Base-by-base conservation (phyloP, 805 yeast species). In the Ogataea allantospora region DNA sequence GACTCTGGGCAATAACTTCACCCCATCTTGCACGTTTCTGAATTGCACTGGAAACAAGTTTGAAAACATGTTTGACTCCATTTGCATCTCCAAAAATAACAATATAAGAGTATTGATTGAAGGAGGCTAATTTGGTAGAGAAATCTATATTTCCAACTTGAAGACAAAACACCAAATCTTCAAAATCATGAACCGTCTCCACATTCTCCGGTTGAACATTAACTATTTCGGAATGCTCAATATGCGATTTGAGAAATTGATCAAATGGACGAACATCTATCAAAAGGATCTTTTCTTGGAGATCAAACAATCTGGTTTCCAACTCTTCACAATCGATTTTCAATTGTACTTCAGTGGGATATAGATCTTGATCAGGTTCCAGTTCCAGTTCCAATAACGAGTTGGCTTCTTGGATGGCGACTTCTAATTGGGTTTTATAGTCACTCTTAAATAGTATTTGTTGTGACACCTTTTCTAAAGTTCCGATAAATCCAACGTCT, bases 211-310 rank as follows among this genome's bases (percentile, higher is more conserved):
- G 75, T 42, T 70, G 74, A 7, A 72, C 54, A 26, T 63, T 66
- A 11, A 71, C 51, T 3, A 63, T 45, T 37, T 67, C 62, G 1
- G 57, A 60, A 17, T 63, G 66, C 3, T 66, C 63, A 11, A 71
- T 65, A 38, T 60, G 68, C 21, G 62, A 61, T 2, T 54, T 41
- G 5, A 55, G 43, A 35, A 54, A 67, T 6, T 59, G 54, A 16
- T 55, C 53, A 9, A 54, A 46, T 7, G 66, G 50, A 31, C 77
- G 56, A 12, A 72, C 42, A 49, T 72, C 77, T 30, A 71, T 55
- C 6, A 72, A 36, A 15, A 72, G 41, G 2, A 49, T 23, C 21
- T 43, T 40, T n/a, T 32, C 40, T 6, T 25, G 21, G 8, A 34
- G 44, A 17, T 40, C 42, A 16, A 34, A 41, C 5, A 48, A 26